Evolutionary conservation across 2,329 filamentous ascomycete genomes (phyloP), one percentile per base, ranked within the genome.

Genomic region (Huntiella abstrusa): DNA sequence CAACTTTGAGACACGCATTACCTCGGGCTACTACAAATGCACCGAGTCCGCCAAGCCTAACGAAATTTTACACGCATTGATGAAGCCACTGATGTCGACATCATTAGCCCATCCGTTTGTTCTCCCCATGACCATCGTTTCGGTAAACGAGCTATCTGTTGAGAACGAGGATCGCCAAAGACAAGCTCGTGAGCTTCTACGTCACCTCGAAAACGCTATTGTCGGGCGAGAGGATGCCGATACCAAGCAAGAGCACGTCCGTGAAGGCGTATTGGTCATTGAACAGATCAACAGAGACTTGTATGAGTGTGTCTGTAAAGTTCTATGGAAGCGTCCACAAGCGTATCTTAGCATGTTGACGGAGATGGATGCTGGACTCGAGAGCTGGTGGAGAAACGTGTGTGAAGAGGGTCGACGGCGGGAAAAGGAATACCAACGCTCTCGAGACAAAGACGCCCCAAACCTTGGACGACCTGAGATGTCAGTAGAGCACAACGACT

Each of bases 251-350:
- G 63, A 63, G 52, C 74, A 75, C 54, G 64, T 76, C 50, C 64
- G 69, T 46, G 62, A 64, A 37, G 60, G 66, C 13, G 40, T 33
- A 5, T 60, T 77, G 41, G 70, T 77, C 52, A 62, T 78, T 2
- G 73, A 78, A 54, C 66, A 68, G 46, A 64, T 78, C 56, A 77
- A 73, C 55, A 64, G 71, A 22, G 73, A 77, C 54, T 62, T 78
- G 39, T 73, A 77, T 51, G 74, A 78, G 59, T 78, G 74, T 53
- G 72, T 77, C 55, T 67, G 68, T 1, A 71, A 73, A 53, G 72
- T 76, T 28, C 62, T 77, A 51, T 77, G 73, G 73, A 75, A 76
- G 58, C 63, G 73, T 33, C 74, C 74, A 1, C 70, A 75, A 57
- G 72, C 75, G 1, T 78, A 76, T 54, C 58, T 67, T 55, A 68